A percentile compares a stretch with the other conserved stretches of the same genome.
Evolutionary conservation across 2,329 filamentous ascomycete genomes (phyloP).

Genomic region (Epichloe scottii): DNA sequence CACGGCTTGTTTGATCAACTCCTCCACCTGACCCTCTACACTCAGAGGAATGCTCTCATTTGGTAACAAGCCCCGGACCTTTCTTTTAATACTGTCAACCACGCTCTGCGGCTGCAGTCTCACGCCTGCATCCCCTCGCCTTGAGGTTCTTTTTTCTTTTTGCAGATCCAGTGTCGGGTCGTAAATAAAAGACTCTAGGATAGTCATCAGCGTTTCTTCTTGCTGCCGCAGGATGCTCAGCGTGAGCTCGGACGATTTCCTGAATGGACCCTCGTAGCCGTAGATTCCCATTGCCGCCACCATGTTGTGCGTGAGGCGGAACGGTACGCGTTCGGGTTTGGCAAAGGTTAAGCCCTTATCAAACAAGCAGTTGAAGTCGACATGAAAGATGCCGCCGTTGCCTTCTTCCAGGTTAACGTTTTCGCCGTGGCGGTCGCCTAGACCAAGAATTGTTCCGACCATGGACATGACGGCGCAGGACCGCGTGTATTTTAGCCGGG

Average conservation of each 20-base stretch:
- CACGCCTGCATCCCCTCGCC: constrained; percentile 27
- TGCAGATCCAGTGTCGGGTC: constrained; percentile 93
- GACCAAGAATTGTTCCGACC: constrained; percentile 83
- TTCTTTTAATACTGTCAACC: constrained; percentile 75
- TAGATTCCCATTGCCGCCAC: constrained; percentile 92
- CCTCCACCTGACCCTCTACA: constrained; percentile 95
- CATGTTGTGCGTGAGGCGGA: constrained; percentile 98
- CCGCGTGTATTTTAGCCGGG: constrained; percentile 77
- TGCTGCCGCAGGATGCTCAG: constrained; percentile 75
- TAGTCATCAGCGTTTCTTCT: constrained; percentile 93
- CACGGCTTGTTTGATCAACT: constrained; percentile 78
- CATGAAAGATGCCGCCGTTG: constrained; percentile 88
- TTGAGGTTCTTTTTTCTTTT: constrained; percentile 41
- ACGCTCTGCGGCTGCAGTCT: constrained; percentile 56
- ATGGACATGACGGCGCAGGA: constrained; percentile 99
- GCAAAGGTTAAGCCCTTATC: constrained; percentile 95
- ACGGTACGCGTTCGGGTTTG: constrained; percentile 88
- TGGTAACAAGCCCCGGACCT: constrained; percentile 71
- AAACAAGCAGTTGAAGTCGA: constrained; percentile 99
- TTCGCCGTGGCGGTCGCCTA: constrained; percentile 93
- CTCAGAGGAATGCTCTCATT: constrained; percentile 87
- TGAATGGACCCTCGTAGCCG: constrained; percentile 86
- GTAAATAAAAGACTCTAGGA: constrained; percentile 92
- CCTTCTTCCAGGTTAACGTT: constrained; percentile 93
- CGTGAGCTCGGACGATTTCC: constrained; percentile 81